Evolutionary conservation across 2,329 filamentous ascomycete genomes (phyloP), one percentile per base, ranked within the genome.

Genomic region (Calonectria honghensis): DNA sequence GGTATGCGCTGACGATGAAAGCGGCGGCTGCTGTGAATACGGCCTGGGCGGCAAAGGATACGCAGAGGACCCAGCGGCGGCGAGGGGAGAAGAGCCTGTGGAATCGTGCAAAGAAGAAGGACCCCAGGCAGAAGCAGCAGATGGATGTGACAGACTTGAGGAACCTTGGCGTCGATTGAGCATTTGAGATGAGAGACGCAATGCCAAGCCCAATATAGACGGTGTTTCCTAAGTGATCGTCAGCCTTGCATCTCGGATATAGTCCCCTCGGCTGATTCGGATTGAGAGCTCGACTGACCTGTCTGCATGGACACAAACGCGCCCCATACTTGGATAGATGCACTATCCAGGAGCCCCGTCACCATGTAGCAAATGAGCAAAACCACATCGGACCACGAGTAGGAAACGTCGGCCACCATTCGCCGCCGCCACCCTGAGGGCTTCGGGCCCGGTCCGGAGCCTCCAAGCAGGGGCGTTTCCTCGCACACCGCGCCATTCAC

Each of bases 271-370:
- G 24, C 32, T 16, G 5, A n/a, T 24, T 16, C 20, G 6, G 32
- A 35, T 16, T 54, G 45, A 32, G 10, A 27, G 54, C 54, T 27
- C 16, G 35, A 84, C 87, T 76, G 79, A 91, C 94, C 94, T 51
- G 94, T 96, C 83, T 96, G 94, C 94, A 96, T 96, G 81, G 93
- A 94, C 45, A 95, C 94, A 80, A 96, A 96, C 1, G 93, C 93
- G 14, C 94, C 93, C 93, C 94, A 96, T 52, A 94, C 93, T 70
- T 92, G 93, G 52, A 94, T 93, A 1, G 94, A 92, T 2, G 93
- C 91, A 84, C 93, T 95, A 85, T 96, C 94, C 16, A 95, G 88
- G 4, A 96, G 86, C 5, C 94, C 94, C 0, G 94, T 96, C 81
- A 95, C 93, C 76, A 94, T 85, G 82, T 96, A 96, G 84, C 93